Evolutionary conservation across 352 stramenopile species (phyloP), one percentile per base, ranked within the genome.

Genomic region (Phytophthora pini): DNA sequence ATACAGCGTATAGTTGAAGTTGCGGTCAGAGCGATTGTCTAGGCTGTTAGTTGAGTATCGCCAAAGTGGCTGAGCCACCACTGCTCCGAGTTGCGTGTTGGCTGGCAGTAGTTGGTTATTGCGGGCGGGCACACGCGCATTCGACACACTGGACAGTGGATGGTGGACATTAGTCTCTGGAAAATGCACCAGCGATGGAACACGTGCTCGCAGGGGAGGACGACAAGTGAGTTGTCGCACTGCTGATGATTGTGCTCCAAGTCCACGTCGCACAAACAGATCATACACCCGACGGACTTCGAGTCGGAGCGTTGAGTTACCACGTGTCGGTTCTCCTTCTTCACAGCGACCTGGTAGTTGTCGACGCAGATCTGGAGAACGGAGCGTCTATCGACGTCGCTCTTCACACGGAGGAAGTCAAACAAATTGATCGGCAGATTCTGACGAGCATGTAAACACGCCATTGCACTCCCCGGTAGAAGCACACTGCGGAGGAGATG

Each of bases 131-230:
- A 73, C 15, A 89, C 68, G n/a, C 66, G 68, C 5, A 54, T 66
- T 29, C 82, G 77, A 56, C 82, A 90, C 40, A 88, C 59, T 7
- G 82, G 79, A 41, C 82, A 91, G 50, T 88, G 79, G 57, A 81
- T 81, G 53, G 88, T 63, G 57, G 84, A 79, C 15, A 83, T 48
- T 12, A 91, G 68, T 79, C 82, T 88, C 75, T 88, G 71, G 41
- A 84, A 88, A 29, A 89, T 65, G 59, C 82, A 91, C 47, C 77
- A 63, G 20, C 82, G 77, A 66, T 89, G 82, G 64, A 91, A 91
- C 31, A 65, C 56, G 56, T 90, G 82, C 40, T 72, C 63, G 58
- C 82, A 90, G 10, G 77, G 79, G 20, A 90, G 64, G 44, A 70
- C 63, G 29, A 87, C 38, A 0, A 36, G 10, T 1, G 20, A 34